Percentiles rank a stretch among this genome's conserved stretches.
Evolutionary conservation across 148 eudicot genomes (phyloP).

Genomic region (Nepenthes mirabilis): DNA sequence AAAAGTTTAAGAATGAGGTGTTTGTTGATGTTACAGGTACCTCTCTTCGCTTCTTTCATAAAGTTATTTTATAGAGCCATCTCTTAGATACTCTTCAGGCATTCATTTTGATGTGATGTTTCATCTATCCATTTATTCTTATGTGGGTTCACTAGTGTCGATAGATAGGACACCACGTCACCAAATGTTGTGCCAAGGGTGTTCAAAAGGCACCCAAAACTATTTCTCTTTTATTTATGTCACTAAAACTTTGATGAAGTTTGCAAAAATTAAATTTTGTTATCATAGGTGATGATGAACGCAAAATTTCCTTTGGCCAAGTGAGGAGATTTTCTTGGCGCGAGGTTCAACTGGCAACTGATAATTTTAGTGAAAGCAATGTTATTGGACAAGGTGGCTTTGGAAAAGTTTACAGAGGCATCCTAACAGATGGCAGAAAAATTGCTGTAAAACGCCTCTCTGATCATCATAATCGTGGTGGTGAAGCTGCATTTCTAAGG

Average conservation of each 20-base stretch:
- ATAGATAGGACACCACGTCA: no score
- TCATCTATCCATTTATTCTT: no score
- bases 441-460: constrained; percentile 86
- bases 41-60: background rate
- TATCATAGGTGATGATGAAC: constrained; percentile 62
- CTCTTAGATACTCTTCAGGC: no score
- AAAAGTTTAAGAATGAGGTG: constrained; percentile 27
- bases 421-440: constrained; percentile 41
- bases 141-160: no score
- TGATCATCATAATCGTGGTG: constrained; percentile 73
- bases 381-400: constrained; percentile 95
- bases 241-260: no score
- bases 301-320: constrained; percentile 67
- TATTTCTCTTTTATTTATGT: no score
- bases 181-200: no score
- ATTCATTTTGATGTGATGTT: background rate
- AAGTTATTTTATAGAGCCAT: no score
- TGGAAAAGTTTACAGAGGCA: constrained; percentile 87
- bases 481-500: constrained; percentile 83
- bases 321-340: constrained; percentile 84
- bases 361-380: constrained; percentile 61
- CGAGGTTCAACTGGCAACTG: constrained; percentile 73
- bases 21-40: constrained; percentile 83
- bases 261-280: background rate
- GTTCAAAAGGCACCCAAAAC: no score